Evolutionary conservation across 805 yeast species (phyloP).

Genomic region (Teunomyces cretensis): DNA sequence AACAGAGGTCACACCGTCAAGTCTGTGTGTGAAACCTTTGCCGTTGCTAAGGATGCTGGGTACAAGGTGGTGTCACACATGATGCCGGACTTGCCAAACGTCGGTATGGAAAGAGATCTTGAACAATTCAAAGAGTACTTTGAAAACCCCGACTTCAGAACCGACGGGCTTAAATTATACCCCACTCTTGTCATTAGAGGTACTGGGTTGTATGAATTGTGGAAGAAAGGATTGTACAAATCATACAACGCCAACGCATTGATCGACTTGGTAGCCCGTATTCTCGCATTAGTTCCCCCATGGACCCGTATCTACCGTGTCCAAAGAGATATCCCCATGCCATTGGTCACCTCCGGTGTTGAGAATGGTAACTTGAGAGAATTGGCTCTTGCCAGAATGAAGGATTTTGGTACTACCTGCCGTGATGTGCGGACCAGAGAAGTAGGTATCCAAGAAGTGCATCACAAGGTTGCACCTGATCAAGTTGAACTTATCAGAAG

Average conservation of each 20-base stretch:
- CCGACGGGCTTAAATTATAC: slow-evolving; percentile 93
- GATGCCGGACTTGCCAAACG: slow-evolving; percentile 99
- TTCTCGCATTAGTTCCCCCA: slow-evolving; percentile 94
- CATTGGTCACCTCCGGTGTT: slow-evolving; percentile 94
- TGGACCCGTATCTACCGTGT: slow-evolving; percentile 99
- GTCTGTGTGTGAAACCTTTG: slow-evolving; percentile 94
- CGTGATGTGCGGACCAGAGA: slow-evolving; percentile 97
- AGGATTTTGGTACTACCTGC: slow-evolving; percentile 94
- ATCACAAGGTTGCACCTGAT: slow-evolving; percentile 93
- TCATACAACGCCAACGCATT: slow-evolving; percentile 93
- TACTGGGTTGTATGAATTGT: slow-evolving; percentile 92
- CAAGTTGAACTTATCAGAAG: slow-evolving; percentile 94
- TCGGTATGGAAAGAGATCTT: slow-evolving; percentile 96
- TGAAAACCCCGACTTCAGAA: slow-evolving; percentile 94
- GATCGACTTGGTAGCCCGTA: slow-evolving; percentile 92
- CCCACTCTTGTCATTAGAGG: slow-evolving; percentile 97
- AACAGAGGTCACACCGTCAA: slow-evolving; percentile 97
- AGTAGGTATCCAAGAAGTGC: slow-evolving; percentile 98
- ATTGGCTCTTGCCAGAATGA: slow-evolving; percentile 94
- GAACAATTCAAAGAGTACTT: slow-evolving; percentile 96
- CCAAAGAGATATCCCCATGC: slow-evolving; percentile 99
- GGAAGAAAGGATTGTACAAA: slow-evolving; percentile 94
- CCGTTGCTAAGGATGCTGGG: slow-evolving; percentile 96
- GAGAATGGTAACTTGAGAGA: slow-evolving; percentile 97
- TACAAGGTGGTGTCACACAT: slow-evolving; percentile 96